These are phyloP conservation scores for Elsinoe batatas DNA, from an alignment of 2,329 filamentous ascomycete species.

Conservation along the genomic window DNA sequence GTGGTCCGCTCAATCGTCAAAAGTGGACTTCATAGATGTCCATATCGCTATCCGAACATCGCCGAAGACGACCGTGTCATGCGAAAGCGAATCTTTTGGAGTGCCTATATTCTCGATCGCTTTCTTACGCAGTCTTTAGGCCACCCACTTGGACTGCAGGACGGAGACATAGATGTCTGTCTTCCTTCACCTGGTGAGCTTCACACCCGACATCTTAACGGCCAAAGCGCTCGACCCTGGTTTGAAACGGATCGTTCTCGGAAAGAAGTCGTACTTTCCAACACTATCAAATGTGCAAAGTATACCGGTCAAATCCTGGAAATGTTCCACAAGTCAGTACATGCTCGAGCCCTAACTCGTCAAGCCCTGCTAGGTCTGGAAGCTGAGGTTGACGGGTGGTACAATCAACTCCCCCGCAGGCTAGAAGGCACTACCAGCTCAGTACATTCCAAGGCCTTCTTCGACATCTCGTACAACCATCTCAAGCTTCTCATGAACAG, in stretches of 20 bases:
- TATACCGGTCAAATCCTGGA: slow-evolving; percentile 19
- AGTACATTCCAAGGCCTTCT: slow-evolving; percentile 21
- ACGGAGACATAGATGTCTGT: slow-evolving; percentile 33
- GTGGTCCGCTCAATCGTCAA: slow-evolving; percentile 40
- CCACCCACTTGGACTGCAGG: slow-evolving; percentile 29
- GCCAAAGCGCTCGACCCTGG: neutral
- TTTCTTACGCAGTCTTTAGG: slow-evolving; percentile 30
- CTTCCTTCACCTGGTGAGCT: slow-evolving; percentile 24
- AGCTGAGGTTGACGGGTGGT: slow-evolving; percentile 21
- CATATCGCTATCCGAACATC: slow-evolving; percentile 35
- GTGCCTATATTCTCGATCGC: slow-evolving; percentile 31
- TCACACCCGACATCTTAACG: slow-evolving; percentile 16
- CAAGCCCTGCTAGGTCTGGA: slow-evolving; percentile 18
- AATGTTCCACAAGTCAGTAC: slow-evolving; percentile 19
- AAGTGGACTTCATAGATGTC: slow-evolving; percentile 43
- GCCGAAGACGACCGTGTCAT: slow-evolving; percentile 25
- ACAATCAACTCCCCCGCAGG: slow-evolving; percentile 20
- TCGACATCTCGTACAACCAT: slow-evolving; percentile 27
- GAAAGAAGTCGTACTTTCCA: slow-evolving; percentile 19
- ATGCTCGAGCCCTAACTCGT: slow-evolving; percentile 17
- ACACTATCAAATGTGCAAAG: slow-evolving; percentile 20
- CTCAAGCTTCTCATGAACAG: slow-evolving; percentile 28
- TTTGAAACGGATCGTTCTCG: slow-evolving; percentile 17
- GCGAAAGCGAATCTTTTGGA: slow-evolving; percentile 35
- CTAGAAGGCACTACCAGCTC: slow-evolving; percentile 15